Conservation (phyloP, 2,329 filamentous ascomycete genomes). For the Neonectria magnoliae region DNA sequence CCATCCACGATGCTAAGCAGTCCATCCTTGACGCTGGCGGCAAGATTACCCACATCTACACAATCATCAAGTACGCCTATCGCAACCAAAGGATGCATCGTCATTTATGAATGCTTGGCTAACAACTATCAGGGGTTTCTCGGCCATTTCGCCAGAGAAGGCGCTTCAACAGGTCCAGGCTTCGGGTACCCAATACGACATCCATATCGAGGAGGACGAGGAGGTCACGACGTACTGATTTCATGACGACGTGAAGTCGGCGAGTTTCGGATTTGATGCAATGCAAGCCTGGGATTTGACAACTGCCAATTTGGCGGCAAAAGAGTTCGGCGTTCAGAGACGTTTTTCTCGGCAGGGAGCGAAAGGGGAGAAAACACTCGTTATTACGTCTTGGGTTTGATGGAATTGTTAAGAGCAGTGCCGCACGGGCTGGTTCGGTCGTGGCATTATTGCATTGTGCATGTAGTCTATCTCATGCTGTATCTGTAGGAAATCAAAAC, state of each 20-base stretch:
- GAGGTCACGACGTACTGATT: slow-evolving; percentile 60
- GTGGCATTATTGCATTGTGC: neutral
- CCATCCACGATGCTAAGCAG: slow-evolving; percentile 77
- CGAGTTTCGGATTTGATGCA: slow-evolving; percentile 17
- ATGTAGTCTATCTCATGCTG: neutral
- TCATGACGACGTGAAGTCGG: neutral
- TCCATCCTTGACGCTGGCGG: slow-evolving; percentile 77
- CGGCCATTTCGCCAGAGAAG: slow-evolving; percentile 76
- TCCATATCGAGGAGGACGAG: slow-evolving; percentile 79
- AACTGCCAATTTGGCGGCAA: slow-evolving; percentile 16
- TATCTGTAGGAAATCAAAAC: neutral
- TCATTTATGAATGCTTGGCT: slow-evolving; percentile 31
- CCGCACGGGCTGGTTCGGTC: neutral
- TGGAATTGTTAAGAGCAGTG: neutral
- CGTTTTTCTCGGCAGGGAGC: neutral
- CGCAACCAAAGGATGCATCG: neutral
- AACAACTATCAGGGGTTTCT: slow-evolving; percentile 72
- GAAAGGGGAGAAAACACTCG: slow-evolving; percentile 4
- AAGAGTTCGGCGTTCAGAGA: slow-evolving; percentile 19
- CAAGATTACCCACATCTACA: slow-evolving; percentile 81
- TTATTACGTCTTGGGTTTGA: neutral
- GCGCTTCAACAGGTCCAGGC: slow-evolving; percentile 74
- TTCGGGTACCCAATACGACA: slow-evolving; percentile 60
- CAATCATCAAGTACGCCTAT: slow-evolving; percentile 69
- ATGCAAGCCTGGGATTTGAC: slow-evolving; percentile 5